Percentiles rank a stretch among this genome's conserved stretches.
Evolutionary conservation across 768 basidiomycete genomes (phyloP).

Genomic region (Calocybe indica): DNA sequence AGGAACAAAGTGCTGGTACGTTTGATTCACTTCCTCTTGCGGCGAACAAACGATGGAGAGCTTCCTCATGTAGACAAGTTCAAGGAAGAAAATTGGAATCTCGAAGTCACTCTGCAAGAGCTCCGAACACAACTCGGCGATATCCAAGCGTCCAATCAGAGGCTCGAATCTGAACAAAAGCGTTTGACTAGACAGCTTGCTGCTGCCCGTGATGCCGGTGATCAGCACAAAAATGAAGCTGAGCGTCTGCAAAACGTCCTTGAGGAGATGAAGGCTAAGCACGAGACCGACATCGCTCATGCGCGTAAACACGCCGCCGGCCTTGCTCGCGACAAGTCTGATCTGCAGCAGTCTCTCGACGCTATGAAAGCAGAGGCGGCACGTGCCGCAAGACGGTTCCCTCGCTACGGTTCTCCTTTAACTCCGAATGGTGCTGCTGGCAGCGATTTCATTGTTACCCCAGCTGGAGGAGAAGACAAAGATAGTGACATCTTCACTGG

Average conservation of each 20-base stretch:
- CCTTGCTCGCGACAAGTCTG: conserved; percentile 87
- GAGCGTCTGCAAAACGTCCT: conserved; percentile 61
- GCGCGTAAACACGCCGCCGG: conserved; percentile 85
- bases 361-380: conserved; percentile 66
- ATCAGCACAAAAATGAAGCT: conserved; percentile 82
- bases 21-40: conserved; percentile 4
- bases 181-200: conserved; percentile 73
- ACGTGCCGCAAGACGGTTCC: conserved; percentile 55
- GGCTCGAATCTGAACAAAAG: conserved; percentile 80
- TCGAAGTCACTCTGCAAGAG: conserved; percentile 90
- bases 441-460: conserved; percentile 47
- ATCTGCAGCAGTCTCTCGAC: conserved; percentile 80
- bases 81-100: conserved; percentile 99
- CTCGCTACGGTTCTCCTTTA: conserved; percentile 65
- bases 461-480: conserved; percentile 45
- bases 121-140: conserved; percentile 65
- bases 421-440: conserved; percentile 53
- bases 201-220: conserved; percentile 64
- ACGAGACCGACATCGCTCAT: conserved; percentile 92
- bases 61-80: conserved; percentile 61
- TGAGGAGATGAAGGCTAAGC: conserved; percentile 79
- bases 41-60: conserved; percentile 2
- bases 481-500: conserved; percentile 67
- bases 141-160: conserved; percentile 56
- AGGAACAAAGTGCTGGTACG: conserved; percentile 78